Conservation (phyloP, 1,284 basidiomycete genomes). For the Entoloma clypeatum region DNA sequence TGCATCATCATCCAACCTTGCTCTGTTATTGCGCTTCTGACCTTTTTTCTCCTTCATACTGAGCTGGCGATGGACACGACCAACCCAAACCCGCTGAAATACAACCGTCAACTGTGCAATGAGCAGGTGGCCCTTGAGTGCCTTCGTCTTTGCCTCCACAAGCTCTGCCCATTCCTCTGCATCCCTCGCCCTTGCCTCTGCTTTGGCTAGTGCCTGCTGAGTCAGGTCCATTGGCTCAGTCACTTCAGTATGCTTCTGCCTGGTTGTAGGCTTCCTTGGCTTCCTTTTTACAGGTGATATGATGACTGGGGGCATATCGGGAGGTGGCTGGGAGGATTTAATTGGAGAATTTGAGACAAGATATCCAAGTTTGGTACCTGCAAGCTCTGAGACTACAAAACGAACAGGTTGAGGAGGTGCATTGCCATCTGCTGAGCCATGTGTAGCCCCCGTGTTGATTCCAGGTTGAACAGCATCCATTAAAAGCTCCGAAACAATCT, state of each 20-base stretch:
- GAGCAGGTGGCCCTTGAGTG: too few species aligned
- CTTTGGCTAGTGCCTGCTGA: not conserved
- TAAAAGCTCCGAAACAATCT: slow-evolving; percentile 3
- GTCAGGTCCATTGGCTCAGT: not conserved
- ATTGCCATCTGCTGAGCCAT: too few species aligned
- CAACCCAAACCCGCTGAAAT: slow-evolving; percentile 5
- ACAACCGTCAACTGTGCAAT: too few species aligned
- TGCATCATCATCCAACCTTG: not conserved
- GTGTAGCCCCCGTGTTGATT: not conserved
- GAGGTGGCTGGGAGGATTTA: not conserved
- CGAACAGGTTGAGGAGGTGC: slow-evolving; percentile 1
- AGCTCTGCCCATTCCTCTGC: not conserved
- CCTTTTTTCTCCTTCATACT: slow-evolving; percentile 1
- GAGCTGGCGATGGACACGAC: slow-evolving; percentile 1
- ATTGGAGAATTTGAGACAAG: slow-evolving; percentile 4
- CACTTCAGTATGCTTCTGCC: not conserved
- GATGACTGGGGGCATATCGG: not conserved
- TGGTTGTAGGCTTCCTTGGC: not conserved
- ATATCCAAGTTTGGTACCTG: not conserved
- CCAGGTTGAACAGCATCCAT: not conserved
- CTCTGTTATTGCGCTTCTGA: not conserved
- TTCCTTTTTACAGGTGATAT: slow-evolving; percentile 3
- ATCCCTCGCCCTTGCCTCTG: not conserved
- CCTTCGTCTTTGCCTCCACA: not conserved
- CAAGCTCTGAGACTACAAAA: not conserved